Conservation (phyloP, 495 filamentous ascomycete genomes). For the Aspergillus avenaceus region DNA sequence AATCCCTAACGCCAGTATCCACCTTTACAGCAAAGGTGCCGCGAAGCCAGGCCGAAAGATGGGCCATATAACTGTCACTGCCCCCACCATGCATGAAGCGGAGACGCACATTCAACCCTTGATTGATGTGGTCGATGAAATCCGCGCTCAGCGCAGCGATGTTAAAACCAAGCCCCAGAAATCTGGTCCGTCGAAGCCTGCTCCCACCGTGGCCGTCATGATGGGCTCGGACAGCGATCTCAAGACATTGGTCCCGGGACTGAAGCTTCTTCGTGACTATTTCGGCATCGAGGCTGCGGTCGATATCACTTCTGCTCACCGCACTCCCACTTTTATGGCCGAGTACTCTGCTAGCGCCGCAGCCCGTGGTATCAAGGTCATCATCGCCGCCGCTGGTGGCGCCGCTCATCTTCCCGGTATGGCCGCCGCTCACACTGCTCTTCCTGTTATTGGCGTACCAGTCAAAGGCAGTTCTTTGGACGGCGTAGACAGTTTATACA, state of each 20-base stretch:
- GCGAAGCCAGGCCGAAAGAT: slow-evolving; percentile 88
- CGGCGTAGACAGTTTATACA: slow-evolving; percentile 83
- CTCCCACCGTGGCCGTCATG: slow-evolving; percentile 73
- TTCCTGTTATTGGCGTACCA: slow-evolving; percentile 91
- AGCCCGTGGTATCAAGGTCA: slow-evolving; percentile 71
- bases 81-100: slow-evolving; percentile 65
- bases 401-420: slow-evolving; percentile 92
- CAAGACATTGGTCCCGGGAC: slow-evolving; percentile 67
- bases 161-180: slow-evolving; percentile 36
- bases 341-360: slow-evolving; percentile 66
- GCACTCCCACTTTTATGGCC: slow-evolving; percentile 82
- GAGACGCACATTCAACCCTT: slow-evolving; percentile 65
- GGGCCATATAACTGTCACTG: slow-evolving; percentile 82
- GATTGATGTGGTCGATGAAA: slow-evolving; percentile 58
- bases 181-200: slow-evolving; percentile 30
- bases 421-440: slow-evolving; percentile 76
- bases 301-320: slow-evolving; percentile 90
- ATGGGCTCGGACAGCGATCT: slow-evolving; percentile 97
- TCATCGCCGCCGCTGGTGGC: slow-evolving; percentile 92
- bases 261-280: slow-evolving; percentile 66
- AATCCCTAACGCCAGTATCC: slow-evolving; percentile 60
- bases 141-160: slow-evolving; percentile 55
- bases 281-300: slow-evolving; percentile 72
- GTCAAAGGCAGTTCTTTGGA: slow-evolving; percentile 83
- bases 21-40: slow-evolving; percentile 88